phyloP scores from a whole-genome alignment of 2,329 filamentous ascomycete species.

The Scedosporium dehoogii region DNA sequence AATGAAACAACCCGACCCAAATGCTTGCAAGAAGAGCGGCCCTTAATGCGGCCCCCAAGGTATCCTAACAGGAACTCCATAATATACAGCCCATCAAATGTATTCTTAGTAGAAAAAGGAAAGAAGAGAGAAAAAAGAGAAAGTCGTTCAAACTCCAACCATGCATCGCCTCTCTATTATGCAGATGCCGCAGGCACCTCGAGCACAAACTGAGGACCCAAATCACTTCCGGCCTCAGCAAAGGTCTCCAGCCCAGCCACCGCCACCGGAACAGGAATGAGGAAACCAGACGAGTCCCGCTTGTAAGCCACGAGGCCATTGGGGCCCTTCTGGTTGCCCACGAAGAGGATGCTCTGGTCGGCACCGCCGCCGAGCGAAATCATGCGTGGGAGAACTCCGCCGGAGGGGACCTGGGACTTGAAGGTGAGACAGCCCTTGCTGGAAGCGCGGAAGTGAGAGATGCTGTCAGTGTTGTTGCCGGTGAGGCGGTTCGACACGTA shows the following conservation, averaged over 20 bases:
- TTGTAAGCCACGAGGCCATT: conserved; percentile 28
- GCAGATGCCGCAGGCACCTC: neutral
- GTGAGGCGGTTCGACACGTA: conserved; percentile 43
- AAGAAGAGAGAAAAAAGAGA: neutral
- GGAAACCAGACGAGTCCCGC: conserved; percentile 19
- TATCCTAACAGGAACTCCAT: neutral
- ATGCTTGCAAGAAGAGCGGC: too few species aligned
- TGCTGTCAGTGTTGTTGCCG: conserved; percentile 33
- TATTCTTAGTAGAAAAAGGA: neutral
- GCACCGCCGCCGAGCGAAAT: conserved; percentile 23
- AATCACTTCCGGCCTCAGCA: neutral
- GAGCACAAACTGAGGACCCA: conserved; percentile 2
- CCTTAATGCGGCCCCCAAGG: neutral
- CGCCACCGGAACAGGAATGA: conserved; percentile 11
- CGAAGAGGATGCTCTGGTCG: conserved; percentile 27
- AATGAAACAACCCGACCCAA: neutral
- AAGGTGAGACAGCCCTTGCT: conserved; percentile 21
- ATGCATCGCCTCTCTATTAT: neutral
- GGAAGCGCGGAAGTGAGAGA: conserved; percentile 34
- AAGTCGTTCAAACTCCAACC: neutral
- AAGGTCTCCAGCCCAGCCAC: neutral
- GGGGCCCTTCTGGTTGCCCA: conserved; percentile 35
- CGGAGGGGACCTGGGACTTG: conserved; percentile 21
- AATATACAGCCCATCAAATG: neutral
- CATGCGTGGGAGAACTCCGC: conserved; percentile 34